Evolutionary conservation across 805 yeast genomes (phyloP).

Genomic region (Grigorovia transvaalensis): DNA sequence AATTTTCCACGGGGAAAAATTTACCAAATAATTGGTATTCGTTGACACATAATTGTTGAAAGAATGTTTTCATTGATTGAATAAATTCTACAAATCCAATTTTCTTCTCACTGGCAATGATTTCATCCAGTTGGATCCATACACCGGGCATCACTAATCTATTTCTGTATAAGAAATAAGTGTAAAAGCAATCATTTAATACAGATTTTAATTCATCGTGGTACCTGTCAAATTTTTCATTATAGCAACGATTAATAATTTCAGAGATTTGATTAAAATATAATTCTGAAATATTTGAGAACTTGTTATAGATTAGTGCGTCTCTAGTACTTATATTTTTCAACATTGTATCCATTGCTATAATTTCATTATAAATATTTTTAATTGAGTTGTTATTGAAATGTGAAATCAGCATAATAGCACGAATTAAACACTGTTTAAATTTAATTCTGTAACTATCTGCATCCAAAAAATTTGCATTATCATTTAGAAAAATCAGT

Average conservation of each 20-base stretch:
- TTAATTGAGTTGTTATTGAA: conserved; percentile 41
- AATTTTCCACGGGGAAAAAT: conserved; percentile 37
- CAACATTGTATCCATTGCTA: conserved; percentile 16
- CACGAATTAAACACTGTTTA: conserved; percentile 74
- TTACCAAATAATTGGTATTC: conserved; percentile 51
- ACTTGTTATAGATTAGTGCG: conserved; percentile 58
- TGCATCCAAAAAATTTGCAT: conserved; percentile 55
- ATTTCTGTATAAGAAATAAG: conserved; percentile 51
- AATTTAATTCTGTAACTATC: conserved; percentile 62
- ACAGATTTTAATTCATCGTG: conserved; percentile 43
- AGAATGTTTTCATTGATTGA: conserved; percentile 52
- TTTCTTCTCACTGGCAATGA: conserved; percentile 12
- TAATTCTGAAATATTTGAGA: conserved; percentile 35
- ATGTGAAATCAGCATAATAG: conserved; percentile 63
- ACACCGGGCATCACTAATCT: conserved; percentile 38
- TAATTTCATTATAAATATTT: conserved; percentile 24
- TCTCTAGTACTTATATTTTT: conserved; percentile 35
- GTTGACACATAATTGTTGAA: conserved; percentile 46
- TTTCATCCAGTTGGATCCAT: conserved; percentile 29
- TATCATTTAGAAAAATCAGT: conserved; percentile 44
- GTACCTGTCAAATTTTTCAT: conserved; percentile 40
- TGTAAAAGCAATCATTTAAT: conserved; percentile 46
- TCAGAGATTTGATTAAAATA: conserved; percentile 33
- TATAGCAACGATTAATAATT: conserved; percentile 22
- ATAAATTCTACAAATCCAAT: conserved; percentile 44